Percentiles rank a stretch among this genome's conserved stretches.
Conservation (phyloP, 352 stramenopile species). For the Phytophthora melonis region DNA sequence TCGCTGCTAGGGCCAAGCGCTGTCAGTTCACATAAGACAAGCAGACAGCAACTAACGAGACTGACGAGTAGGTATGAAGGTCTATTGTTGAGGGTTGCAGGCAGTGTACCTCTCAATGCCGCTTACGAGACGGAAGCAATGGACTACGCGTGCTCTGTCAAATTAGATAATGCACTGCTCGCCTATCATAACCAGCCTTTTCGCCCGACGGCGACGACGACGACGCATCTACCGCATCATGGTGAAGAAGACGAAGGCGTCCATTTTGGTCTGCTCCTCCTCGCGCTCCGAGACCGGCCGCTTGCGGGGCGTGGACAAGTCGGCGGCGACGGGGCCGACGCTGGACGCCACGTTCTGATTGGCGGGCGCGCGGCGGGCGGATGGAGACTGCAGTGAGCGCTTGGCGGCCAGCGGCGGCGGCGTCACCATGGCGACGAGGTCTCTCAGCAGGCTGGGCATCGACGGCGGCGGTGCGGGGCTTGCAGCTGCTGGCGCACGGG, state of each 20-base stretch:
- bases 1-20: neutral
- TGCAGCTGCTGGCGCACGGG: constrained; percentile 48
- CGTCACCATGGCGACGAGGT: constrained; percentile 41
- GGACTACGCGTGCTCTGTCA: no score
- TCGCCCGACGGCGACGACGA: no score
- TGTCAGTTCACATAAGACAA: no score
- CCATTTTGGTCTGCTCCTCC: constrained; percentile 43
- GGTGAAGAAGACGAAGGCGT: constrained; percentile 54
- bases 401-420: constrained; percentile 28
- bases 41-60: neutral
- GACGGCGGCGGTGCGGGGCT: constrained; percentile 21
- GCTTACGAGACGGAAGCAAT: no score
- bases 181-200: no score
- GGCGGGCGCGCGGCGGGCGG: constrained; percentile 17
- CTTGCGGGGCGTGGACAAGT: constrained; percentile 17
- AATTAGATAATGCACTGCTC: neutral
- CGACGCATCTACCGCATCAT: constrained; percentile 42
- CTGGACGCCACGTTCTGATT: constrained; percentile 24
- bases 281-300: constrained; percentile 22
- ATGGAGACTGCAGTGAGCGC: constrained; percentile 31
- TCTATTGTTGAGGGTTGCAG: neutral
- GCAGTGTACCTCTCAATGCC: no score
- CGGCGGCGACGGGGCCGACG: constrained; percentile 2
- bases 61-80: neutral
- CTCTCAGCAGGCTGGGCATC: constrained; percentile 55